A percentile compares a stretch with the other conserved stretches of the same genome.
phyloP scores from a whole-genome alignment of 1,284 basidiomycete species.

The Irpex lacteus region DNA sequence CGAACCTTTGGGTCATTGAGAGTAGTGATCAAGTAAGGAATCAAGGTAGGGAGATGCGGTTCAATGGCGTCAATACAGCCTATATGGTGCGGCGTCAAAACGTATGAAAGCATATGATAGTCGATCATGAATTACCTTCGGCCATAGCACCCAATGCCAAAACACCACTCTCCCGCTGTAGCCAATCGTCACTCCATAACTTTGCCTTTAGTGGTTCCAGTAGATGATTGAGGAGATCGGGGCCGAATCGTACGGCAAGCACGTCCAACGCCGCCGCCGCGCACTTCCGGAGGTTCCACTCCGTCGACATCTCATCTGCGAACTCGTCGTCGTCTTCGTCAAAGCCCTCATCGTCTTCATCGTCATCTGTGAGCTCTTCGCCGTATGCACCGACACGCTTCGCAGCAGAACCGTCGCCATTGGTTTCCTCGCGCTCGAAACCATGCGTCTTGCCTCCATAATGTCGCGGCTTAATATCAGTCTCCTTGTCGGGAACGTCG shows the following conservation, averaged over 20 bases:
- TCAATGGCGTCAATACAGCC: constrained; percentile 97
- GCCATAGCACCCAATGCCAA: constrained; percentile 97
- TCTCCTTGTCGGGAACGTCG: constrained; percentile 87
- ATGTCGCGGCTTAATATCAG: constrained; percentile 95
- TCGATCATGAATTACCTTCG: constrained; percentile 65
- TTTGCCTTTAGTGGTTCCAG: constrained; percentile 91
- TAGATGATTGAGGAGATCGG: constrained; percentile 85
- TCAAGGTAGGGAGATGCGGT: constrained; percentile 88
- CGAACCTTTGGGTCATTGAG: constrained; percentile 88
- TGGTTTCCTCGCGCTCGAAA: constrained; percentile 65
- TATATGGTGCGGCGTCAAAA: constrained; percentile 29
- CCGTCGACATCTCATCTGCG: constrained; percentile 95
- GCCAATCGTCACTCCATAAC: constrained; percentile 92
- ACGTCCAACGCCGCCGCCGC: constrained; percentile 98
- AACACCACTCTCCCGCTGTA: constrained; percentile 94
- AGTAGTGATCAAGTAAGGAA: constrained; percentile 91
- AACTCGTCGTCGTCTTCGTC: constrained; percentile 89
- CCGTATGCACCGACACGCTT: constrained; percentile 66
- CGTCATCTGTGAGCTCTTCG: constrained; percentile 67
- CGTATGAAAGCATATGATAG: neutral
- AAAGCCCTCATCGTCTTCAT: constrained; percentile 67
- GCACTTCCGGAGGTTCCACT: constrained; percentile 99
- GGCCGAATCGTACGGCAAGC: constrained; percentile 88
- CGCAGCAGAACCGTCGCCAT: constrained; percentile 40
- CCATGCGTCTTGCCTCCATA: constrained; percentile 86